phyloP scores from a whole-genome alignment of 2,329 filamentous ascomycete genomes.

The Xylariales sp. region DNA sequence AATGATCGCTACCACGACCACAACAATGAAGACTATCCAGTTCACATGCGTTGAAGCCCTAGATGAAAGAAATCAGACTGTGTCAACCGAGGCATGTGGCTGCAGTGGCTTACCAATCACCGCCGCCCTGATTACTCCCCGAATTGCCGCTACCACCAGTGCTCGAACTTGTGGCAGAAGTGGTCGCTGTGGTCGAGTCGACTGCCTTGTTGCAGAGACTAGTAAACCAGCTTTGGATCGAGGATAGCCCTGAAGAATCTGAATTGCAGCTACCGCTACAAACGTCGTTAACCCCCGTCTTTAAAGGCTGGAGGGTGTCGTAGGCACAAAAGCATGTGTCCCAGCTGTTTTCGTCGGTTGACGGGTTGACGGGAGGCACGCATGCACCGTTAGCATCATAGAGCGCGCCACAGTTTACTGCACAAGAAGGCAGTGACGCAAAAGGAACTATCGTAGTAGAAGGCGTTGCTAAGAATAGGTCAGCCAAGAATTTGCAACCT shows the following conservation, averaged over 20 bases:
- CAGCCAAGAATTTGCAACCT: constrained; percentile 7
- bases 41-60: constrained; percentile 78
- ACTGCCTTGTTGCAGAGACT: constrained; percentile 68
- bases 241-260: constrained; percentile 61
- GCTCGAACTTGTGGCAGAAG: constrained; percentile 43
- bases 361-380: constrained; percentile 66
- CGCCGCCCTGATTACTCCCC: constrained; percentile 50
- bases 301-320: constrained; percentile 67
- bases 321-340: constrained; percentile 80
- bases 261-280: constrained; percentile 71
- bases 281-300: constrained; percentile 65
- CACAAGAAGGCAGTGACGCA: constrained; percentile 70
- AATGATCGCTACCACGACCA: constrained; percentile 76
- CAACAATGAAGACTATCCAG: constrained; percentile 85
- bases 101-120: constrained; percentile 58
- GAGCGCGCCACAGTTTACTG: constrained; percentile 67
- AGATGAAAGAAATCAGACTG: constrained; percentile 24
- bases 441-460: constrained; percentile 68
- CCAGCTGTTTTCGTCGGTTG: constrained; percentile 64
- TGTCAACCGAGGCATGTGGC: background rate
- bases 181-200: constrained; percentile 49
- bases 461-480: constrained; percentile 34
- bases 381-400: constrained; percentile 79
- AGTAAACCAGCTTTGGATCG: constrained; percentile 77
- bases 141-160: constrained; percentile 45